A percentile compares a stretch with the other conserved stretches of the same genome.
Evolutionary conservation across 805 yeast genomes (phyloP).

Genomic region (Candida gorgasii): DNA sequence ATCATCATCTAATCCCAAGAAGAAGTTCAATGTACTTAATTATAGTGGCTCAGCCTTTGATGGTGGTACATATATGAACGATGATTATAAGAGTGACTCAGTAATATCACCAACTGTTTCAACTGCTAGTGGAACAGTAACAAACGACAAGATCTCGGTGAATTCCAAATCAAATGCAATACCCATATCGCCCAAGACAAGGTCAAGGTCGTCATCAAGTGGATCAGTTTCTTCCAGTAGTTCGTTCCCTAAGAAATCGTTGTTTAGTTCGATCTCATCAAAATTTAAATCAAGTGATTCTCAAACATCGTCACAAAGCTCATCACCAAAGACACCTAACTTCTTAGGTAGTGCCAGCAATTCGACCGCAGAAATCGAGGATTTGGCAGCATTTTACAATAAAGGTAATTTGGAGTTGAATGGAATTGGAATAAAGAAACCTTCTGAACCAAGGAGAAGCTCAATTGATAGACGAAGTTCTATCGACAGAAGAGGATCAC

Average conservation of each 20-base stretch:
- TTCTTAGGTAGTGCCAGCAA: neutral
- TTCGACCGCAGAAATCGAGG: conserved; percentile 1
- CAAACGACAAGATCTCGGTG: conserved; percentile 7
- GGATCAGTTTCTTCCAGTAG: conserved; percentile 16
- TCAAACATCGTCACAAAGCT: conserved; percentile 5
- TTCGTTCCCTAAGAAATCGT: conserved; percentile 21
- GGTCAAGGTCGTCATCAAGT: conserved; percentile 18
- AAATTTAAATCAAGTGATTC: conserved; percentile 32
- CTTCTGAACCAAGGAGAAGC: conserved; percentile 5
- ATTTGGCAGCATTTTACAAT: conserved; percentile 10
- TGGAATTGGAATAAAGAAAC: conserved; percentile 13
- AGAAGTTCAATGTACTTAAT: conserved; percentile 13
- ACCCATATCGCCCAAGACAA: conserved; percentile 10
- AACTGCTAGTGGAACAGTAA: neutral
- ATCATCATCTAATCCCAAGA: conserved; percentile 12
- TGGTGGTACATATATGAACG: conserved; percentile 11
- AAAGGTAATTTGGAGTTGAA: conserved; percentile 14
- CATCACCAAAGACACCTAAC: conserved; percentile 8
- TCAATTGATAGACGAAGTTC: conserved; percentile 9
- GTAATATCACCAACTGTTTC: conserved; percentile 9
- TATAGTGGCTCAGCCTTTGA: conserved; percentile 17
- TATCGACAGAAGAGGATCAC: conserved; percentile 10
- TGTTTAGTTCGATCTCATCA: conserved; percentile 42
- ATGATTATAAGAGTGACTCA: conserved; percentile 7
- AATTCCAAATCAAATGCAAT: conserved; percentile 15